Evolutionary conservation across 2,329 filamentous ascomycete genomes (phyloP), one percentile per base, ranked within the genome.

Genomic region (Neophaeococcomyces aloes): DNA sequence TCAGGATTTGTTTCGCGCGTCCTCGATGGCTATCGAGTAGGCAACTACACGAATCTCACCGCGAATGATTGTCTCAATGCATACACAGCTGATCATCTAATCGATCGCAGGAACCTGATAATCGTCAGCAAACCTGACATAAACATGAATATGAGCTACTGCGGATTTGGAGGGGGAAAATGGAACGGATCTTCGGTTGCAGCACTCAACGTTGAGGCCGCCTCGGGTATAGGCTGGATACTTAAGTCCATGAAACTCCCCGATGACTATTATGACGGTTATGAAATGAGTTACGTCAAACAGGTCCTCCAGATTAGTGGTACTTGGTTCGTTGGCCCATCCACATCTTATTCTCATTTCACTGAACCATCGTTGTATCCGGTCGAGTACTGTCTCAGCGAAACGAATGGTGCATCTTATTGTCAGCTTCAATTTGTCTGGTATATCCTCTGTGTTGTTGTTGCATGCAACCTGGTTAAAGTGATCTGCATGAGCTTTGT

Each of bases 381-480:
- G 5, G 29, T 47, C 7, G 35, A 53, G 7, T 50, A 57, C 29
- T 61, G 58, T 37, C 19, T 59, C 2, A 47, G 49, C 18, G 42
- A 57, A 37, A 21, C 37, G 7, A 47, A 48, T 0, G 36, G 25
- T 13, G 25, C 52, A 2, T 56, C 59, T 27, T 29, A 45, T 1
- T 60, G 57, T 25, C 23, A 48, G 31, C 29, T 57, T 7, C 34
- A 47, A 13, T 54, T 53, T 35, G 54, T 47, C 19, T 45, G 45
- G 8, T 36, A 34, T 7, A 49, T 57, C 11, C 45, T 53, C 27
- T 19, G 54, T 4, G 37, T 54, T 25, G 53, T 60, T 3, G 54
- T 59, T 18, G 15, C 40, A 8, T 58, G 52, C 45, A 59, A 59
- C 44, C 2, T 52, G 2, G 38, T 49, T 11, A 61, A 61, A 29